Base-by-base conservation (phyloP, 257 asterid genomes). In the Thymus mandschuricus region DNA sequence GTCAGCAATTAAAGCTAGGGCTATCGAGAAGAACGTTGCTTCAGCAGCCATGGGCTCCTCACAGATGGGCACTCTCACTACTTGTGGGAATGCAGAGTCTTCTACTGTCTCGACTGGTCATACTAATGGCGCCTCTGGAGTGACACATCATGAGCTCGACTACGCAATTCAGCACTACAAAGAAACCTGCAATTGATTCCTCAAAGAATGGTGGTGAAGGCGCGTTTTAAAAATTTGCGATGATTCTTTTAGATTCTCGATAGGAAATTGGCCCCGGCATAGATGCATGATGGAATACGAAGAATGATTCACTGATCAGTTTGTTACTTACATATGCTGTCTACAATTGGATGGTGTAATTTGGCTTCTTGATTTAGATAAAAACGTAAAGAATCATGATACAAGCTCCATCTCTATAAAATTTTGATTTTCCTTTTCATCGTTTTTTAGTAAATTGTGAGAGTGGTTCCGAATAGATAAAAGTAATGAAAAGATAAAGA, bases 41-140 rank as follows among this genome's bases (percentile, higher is more conserved):
- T 72, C 89, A 48, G 76, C 64, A 41, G 86, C 76, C n/a, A 70
- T 68, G 76, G 78, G 74, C 81, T 83, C 96, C 68, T 86, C 92
- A 6, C 93, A 72, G 81, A 68, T 78, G 56, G 90, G 70, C 50
- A 66, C 78, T 34, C 82, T 80, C 33, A 74, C 60, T 52, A 71
- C 80, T 40, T 76, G 76, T 8, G 97, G 84, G 54, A 73, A 72
- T 71, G 71, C 59, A 1, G 88, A 78, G 51, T 85, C 92, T 41
- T 81, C 87, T 61, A 79, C 92, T 67, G 83, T 78, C 63, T 83
- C 98, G 60, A 86, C 95, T 28, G 87, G 90, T 60, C 95, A 79
- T 72, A 87, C 96, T 38, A 85, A 77, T 57, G 84, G 81, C 35
- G 64, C 82, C 50, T 58, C 93, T 52, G 92, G 76, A 62, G 95